phyloP scores from a whole-genome alignment of 2,329 filamentous ascomycete genomes.

The Capronia epimyces region DNA sequence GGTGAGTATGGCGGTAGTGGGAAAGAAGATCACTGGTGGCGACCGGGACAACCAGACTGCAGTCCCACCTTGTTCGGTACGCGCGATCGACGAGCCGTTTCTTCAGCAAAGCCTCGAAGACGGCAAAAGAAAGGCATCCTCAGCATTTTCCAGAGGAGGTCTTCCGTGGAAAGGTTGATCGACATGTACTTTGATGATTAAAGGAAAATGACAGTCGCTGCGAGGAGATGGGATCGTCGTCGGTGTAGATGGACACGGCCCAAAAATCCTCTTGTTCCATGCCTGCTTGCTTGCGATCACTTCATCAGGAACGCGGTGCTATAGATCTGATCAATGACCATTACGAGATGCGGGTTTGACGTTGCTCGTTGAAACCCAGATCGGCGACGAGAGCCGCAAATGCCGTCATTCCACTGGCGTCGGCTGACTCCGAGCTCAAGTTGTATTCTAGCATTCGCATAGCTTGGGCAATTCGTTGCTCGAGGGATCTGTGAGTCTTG shows the following conservation, averaged over 20 bases:
- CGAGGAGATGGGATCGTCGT: background rate
- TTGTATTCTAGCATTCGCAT: constrained; percentile 9
- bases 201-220: constrained; percentile 8
- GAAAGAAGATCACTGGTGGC: too few species aligned
- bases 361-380: constrained; percentile 1
- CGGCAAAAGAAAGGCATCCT: constrained; percentile 21
- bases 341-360: background rate
- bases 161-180: constrained; percentile 23
- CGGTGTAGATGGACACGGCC: background rate
- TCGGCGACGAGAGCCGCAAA: constrained; percentile 18
- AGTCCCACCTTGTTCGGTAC: background rate
- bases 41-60: too few species aligned
- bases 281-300: too few species aligned
- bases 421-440: constrained; percentile 13
- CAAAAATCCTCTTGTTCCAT: too few species aligned
- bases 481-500: constrained; percentile 5
- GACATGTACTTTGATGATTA: constrained; percentile 26
- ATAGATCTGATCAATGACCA: too few species aligned
- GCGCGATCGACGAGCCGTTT: background rate
- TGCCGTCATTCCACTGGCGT: constrained; percentile 11
- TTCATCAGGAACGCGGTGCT: too few species aligned
- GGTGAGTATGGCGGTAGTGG: too few species aligned
- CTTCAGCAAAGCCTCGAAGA: background rate
- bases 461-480: constrained; percentile 14
- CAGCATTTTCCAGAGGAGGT: constrained; percentile 20